phyloP scores from a whole-genome alignment of 2,329 filamentous ascomycete genomes.

The Byssothecium circinans region DNA sequence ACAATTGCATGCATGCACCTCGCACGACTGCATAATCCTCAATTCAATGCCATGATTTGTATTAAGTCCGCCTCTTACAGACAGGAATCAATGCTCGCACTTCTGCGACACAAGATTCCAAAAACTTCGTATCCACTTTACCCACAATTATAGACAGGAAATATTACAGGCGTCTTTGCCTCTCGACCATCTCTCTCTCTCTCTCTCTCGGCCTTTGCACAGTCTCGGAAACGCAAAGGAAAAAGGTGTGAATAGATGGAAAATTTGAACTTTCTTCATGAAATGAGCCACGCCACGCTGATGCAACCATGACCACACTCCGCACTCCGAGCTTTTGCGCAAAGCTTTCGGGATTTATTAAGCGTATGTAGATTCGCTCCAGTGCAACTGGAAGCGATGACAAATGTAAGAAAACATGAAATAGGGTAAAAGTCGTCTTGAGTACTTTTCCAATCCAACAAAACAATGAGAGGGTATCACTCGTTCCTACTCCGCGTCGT shows the following conservation, averaged over 20 bases:
- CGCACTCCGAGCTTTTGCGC: neutral
- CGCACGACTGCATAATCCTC: no score
- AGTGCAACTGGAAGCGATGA: neutral
- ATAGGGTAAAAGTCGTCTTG: neutral
- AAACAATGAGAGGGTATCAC: slow-evolving; percentile 26
- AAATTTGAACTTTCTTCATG: neutral
- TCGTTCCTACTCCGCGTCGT: slow-evolving; percentile 12
- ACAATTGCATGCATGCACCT: no score
- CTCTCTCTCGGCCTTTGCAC: neutral
- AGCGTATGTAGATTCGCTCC: slow-evolving; percentile 1
- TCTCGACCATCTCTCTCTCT: neutral
- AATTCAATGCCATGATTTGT: no score
- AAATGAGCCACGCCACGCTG: slow-evolving; percentile 2
- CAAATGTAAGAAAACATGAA: neutral
- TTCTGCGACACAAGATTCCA: no score
- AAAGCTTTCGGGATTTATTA: neutral
- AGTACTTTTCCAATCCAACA: slow-evolving; percentile 3
- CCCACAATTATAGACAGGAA: no score
- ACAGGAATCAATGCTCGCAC: no score
- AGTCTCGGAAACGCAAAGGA: neutral
- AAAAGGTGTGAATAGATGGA: neutral
- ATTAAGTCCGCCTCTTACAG: no score
- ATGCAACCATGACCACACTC: neutral
- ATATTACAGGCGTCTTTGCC: no score
- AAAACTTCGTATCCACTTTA: no score